Conservation (phyloP, 106 monocot genomes). For the Phalaenopsis equestris region DNA sequence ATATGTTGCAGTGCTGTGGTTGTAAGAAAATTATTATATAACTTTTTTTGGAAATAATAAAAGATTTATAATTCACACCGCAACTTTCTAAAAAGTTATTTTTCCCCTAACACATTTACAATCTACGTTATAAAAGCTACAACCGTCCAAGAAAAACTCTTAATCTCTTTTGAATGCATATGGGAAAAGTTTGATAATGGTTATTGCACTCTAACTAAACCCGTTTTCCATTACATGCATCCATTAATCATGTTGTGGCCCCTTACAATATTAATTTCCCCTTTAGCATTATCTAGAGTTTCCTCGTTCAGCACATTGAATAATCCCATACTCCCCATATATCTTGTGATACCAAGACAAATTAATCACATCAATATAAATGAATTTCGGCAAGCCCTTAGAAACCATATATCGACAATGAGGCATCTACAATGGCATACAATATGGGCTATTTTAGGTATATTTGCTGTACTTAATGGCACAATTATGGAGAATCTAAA, state of each 20-base stretch:
- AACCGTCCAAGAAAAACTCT: no score
- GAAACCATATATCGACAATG: background rate
- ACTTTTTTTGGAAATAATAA: no score
- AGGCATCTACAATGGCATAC: no score
- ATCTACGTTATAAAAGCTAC: no score
- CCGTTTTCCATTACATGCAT: background rate
- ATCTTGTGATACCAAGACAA: background rate
- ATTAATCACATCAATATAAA: background rate
- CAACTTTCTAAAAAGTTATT: no score
- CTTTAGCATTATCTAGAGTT: background rate
- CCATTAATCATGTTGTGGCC: background rate
- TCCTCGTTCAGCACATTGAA: background rate
- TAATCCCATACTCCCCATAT: background rate
- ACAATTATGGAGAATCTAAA: no score
- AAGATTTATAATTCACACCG: no score
- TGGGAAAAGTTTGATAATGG: background rate
- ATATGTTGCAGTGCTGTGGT: no score
- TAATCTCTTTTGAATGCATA: background rate
- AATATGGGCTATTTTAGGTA: no score
- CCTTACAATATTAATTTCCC: background rate
- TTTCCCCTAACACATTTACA: no score
- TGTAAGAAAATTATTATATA: no score
- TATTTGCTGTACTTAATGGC: no score
- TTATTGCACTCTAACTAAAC: background rate
- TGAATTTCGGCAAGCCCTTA: background rate